Conservation (phyloP, 2,329 filamentous ascomycete species). For the Scedosporium minutisporum region DNA sequence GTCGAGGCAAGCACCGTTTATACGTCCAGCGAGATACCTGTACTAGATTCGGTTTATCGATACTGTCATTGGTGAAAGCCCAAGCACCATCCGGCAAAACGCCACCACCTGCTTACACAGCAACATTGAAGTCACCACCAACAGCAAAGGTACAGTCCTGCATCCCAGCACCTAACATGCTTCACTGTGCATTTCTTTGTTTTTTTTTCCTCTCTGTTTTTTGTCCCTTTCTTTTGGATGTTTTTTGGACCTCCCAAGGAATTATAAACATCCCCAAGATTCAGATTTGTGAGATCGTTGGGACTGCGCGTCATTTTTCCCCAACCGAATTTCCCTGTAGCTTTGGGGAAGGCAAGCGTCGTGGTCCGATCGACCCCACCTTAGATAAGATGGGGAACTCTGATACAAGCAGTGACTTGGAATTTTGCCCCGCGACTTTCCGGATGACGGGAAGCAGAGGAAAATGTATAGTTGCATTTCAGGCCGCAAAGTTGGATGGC, state of each 20-base stretch:
- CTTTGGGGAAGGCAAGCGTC: background rate
- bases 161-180: background rate
- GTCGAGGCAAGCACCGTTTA: background rate
- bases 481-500: background rate
- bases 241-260: background rate
- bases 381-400: background rate
- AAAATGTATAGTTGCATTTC: background rate
- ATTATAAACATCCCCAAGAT: background rate
- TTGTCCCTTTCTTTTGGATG: background rate
- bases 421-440: background rate
- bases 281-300: background rate
- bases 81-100: background rate
- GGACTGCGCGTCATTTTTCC: background rate
- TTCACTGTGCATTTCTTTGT: background rate
- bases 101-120: background rate
- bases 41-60: background rate
- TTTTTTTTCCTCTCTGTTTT: background rate
- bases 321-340: background rate
- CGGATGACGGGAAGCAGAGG: background rate
- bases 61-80: background rate
- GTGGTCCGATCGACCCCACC: background rate
- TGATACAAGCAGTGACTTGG: background rate
- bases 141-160: too few species aligned
- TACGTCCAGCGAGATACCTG: background rate
- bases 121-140: background rate